These are phyloP conservation scores for Sporothrix brasiliensis DNA, from an alignment of 2,329 filamentous ascomycete species.

Conservation along the genomic window DNA sequence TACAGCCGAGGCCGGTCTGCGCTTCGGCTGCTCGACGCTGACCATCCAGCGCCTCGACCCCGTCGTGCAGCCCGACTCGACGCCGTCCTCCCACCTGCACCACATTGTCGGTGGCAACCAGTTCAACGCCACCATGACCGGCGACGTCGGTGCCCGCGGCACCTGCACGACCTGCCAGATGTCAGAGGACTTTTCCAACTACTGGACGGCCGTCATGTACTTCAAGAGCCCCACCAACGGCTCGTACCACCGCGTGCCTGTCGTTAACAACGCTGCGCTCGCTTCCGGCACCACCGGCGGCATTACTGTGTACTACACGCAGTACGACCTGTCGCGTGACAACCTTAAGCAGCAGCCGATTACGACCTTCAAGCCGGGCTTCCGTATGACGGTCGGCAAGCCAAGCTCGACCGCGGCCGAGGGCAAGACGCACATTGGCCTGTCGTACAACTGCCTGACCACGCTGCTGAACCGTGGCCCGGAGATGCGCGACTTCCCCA, in stretches of 20 bases:
- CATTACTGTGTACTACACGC: conserved; percentile 36
- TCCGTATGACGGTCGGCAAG: conserved; percentile 39
- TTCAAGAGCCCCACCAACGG: conserved; percentile 34
- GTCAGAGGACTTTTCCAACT: conserved; percentile 45
- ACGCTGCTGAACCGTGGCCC: conserved; percentile 36
- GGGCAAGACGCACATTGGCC: conserved; percentile 34
- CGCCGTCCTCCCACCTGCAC: conserved; percentile 35
- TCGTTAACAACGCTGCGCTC: conserved; percentile 34
- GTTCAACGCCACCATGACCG: conserved; percentile 41
- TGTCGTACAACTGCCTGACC: conserved; percentile 36
- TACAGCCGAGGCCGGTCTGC: conserved; percentile 44
- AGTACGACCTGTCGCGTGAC: conserved; percentile 32
- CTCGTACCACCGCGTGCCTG: conserved; percentile 34
- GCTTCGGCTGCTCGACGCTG: conserved; percentile 45
- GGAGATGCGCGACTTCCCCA: conserved; percentile 34
- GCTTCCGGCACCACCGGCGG: conserved; percentile 33
- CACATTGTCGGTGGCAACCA: conserved; percentile 38
- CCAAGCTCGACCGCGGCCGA: conserved; percentile 33
- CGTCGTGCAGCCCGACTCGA: conserved; percentile 34
- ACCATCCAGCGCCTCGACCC: conserved; percentile 41
- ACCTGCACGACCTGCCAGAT: conserved; percentile 36
- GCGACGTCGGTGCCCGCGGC: conserved; percentile 32
- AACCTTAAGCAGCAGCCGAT: conserved; percentile 32
- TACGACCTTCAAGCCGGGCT: conserved; percentile 36
- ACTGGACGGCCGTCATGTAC: conserved; percentile 38